Evolutionary conservation across 257 asterid genomes (phyloP), one percentile per base, ranked within the genome.

Genomic region (Craterostigma plantagineum): DNA sequence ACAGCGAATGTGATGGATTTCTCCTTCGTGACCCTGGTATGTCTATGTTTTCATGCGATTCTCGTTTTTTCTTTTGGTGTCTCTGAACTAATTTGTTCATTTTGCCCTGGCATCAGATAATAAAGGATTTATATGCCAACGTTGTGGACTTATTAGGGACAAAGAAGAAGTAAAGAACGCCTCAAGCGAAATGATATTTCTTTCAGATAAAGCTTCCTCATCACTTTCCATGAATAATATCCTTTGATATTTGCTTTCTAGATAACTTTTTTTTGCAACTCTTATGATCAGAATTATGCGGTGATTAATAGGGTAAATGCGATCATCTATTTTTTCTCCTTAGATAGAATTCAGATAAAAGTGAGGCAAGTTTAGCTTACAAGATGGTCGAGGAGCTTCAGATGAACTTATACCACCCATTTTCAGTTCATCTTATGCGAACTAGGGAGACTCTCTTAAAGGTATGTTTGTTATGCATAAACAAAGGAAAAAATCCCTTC

Each of bases 101-200:
- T 43, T 15, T n/a, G 35, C 13, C 38, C 13, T 59, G 12, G 56
- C n/a, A 48, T 63, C 72, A 83, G 98, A 67, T 61, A 46, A 70
- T 61, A 70, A 51, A 60, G 95, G 84, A 69, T 77, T 83, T 51
- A 33, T 63, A 46, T 90, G 98, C 77, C 91, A 77, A 54, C 57
- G 52, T 11, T 90, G 98, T 71, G 98, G 95, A 48, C 76, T 66
- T 53, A 63, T 76, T 50, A 62, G 95, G 55, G 87, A 67, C 49
- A 67, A 63, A 67, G 95, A 79, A 63, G 98, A 90, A 58, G 56
- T 79, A 42, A 56, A 49, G 49, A 50, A 14, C 52, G 51, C 66
- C 34, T 46, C 57, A 11, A 45, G 35, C 57, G 81, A 83, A 63
- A 53, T 79, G 52, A 63, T 64, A 49, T 48, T 56, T 42, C 48